phyloP scores from a whole-genome alignment of 306 rosid species.

The Cicer pinnatifidum region DNA sequence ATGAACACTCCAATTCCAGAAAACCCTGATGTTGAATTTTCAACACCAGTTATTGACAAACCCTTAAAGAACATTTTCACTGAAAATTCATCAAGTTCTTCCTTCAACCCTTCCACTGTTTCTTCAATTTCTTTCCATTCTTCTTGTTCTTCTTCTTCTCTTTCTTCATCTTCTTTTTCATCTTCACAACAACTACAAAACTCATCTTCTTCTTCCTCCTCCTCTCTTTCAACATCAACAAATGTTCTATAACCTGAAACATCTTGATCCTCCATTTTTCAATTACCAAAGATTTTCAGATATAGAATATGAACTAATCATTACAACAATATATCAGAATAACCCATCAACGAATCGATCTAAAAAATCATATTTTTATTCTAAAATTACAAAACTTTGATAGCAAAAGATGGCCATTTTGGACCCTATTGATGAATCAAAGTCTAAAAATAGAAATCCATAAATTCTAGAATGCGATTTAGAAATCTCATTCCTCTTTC shows the following conservation, averaged over 20 bases:
- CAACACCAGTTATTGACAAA: constrained; percentile 68
- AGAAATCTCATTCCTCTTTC: constrained; percentile 14
- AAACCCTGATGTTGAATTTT: constrained; percentile 65
- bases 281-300: constrained; percentile 38
- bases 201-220: constrained; percentile 76
- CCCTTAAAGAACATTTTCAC: constrained; percentile 90
- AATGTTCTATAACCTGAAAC: constrained; percentile 49
- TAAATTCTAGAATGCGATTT: constrained; percentile 21
- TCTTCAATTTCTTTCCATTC: constrained; percentile 75
- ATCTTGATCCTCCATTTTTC: constrained; percentile 63
- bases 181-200: constrained; percentile 89
- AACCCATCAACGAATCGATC: constrained; percentile 48
- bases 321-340: constrained; percentile 41
- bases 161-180: neutral
- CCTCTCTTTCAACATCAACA: constrained; percentile 61
- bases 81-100: constrained; percentile 69
- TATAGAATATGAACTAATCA: constrained; percentile 21
- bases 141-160: constrained; percentile 56
- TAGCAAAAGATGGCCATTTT: constrained; percentile 38
- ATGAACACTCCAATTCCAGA: constrained; percentile 96
- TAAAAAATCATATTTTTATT: constrained; percentile 30
- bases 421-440: constrained; percentile 41
- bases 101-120: constrained; percentile 53
- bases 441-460: constrained; percentile 28
- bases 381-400: constrained; percentile 47